These are phyloP conservation scores for Ophiostoma tasmaniense DNA, from an alignment of 2,329 filamentous ascomycete genomes.

Conservation along the genomic window DNA sequence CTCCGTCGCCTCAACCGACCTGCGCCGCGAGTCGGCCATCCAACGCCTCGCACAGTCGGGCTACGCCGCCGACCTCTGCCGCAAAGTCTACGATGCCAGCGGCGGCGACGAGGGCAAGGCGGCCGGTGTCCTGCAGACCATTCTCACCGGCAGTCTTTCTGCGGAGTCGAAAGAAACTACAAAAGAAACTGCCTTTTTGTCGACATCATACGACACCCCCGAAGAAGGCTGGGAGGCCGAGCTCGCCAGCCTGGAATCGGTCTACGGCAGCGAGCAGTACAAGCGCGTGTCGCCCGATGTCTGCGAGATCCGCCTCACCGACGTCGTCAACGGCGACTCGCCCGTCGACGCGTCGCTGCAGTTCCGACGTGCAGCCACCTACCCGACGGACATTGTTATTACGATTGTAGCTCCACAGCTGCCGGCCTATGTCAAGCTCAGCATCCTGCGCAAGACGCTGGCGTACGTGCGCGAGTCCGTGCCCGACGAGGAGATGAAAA, in stretches of 20 bases:
- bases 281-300: conserved; percentile 50
- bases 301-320: conserved; percentile 61
- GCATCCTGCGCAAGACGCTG: conserved; percentile 70
- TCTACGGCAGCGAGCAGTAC: conserved; percentile 66
- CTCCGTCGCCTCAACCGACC: conserved; percentile 71
- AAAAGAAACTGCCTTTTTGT: not conserved
- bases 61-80: conserved; percentile 77
- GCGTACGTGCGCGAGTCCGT: conserved; percentile 62
- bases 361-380: conserved; percentile 63
- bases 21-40: conserved; percentile 72
- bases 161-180: not conserved
- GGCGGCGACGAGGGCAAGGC: conserved; percentile 66
- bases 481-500: conserved; percentile 75
- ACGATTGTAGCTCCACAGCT: conserved; percentile 57
- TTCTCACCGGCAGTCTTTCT: conserved; percentile 41
- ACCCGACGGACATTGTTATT: conserved; percentile 64
- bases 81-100: conserved; percentile 63
- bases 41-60: conserved; percentile 74
- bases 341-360: conserved; percentile 48
- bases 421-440: conserved; percentile 88
- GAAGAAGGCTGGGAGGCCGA: conserved; percentile 77
- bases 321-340: conserved; percentile 42
- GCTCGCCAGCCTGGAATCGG: conserved; percentile 71
- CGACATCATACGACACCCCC: conserved; percentile 35
- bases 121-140: conserved; percentile 69